Percentiles rank a stretch among this genome's conserved stretches.
phyloP scores from a whole-genome alignment of 495 filamentous ascomycete species.

The Podospora tetraspora region DNA sequence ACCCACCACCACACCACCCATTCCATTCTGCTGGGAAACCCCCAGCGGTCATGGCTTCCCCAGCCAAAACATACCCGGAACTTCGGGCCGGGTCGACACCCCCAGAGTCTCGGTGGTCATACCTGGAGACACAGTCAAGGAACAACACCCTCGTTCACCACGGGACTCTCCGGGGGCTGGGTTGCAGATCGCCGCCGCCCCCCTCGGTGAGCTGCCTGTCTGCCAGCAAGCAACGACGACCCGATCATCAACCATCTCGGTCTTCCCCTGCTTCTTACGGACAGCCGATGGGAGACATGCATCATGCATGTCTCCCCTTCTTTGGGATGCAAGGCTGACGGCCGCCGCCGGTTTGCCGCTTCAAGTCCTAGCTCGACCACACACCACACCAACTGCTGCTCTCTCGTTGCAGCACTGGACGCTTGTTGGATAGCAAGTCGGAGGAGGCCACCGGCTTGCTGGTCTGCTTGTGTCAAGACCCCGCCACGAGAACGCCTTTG shows the following conservation, averaged over 20 bases:
- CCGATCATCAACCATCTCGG: background rate
- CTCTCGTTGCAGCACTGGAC: background rate
- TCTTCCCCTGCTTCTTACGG: background rate
- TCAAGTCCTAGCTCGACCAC: background rate
- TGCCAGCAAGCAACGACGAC: background rate
- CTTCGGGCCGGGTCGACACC: background rate
- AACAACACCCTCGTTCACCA: background rate
- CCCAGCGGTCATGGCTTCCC: background rate
- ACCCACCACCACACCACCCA: background rate
- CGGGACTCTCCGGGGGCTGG: background rate
- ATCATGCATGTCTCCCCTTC: constrained; percentile 5
- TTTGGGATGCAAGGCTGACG: constrained; percentile 17
- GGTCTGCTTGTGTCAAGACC: background rate
- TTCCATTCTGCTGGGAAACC: background rate
- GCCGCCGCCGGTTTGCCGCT: background rate
- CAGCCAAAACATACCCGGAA: background rate
- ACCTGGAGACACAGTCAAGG: background rate
- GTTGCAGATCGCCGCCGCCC: background rate
- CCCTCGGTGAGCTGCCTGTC: background rate
- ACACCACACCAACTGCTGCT: background rate
- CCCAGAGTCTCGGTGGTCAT: background rate
- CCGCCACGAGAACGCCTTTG: background rate
- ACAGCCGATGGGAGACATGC: background rate
- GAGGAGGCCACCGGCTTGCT: background rate
- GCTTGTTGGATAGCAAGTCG: background rate